phyloP scores from a whole-genome alignment of 805 yeast genomes.

The Starmera pachycereana region DNA sequence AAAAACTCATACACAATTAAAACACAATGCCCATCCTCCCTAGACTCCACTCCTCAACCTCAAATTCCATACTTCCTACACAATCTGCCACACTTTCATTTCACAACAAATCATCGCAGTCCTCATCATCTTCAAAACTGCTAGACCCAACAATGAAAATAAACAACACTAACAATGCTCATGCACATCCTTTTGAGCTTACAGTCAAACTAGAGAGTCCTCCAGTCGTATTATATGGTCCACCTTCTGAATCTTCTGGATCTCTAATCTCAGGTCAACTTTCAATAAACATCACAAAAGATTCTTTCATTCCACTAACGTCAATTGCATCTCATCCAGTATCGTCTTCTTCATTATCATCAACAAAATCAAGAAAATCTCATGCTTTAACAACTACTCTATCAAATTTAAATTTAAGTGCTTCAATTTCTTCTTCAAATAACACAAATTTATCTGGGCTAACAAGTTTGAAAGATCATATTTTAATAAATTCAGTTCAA shows the following conservation, averaged over 20 bases:
- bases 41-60: conserved; percentile 14
- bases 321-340: conserved; percentile 3
- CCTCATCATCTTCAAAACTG: not conserved
- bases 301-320: conserved; percentile 8
- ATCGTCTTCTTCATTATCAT: conserved; percentile 10
- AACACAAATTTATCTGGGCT: conserved; percentile 16
- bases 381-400: conserved; percentile 14
- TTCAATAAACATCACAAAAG: conserved; percentile 38
- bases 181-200: conserved; percentile 32
- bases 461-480: conserved; percentile 27
- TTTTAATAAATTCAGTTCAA: conserved; percentile 47
- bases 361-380: conserved; percentile 12
- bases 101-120: not conserved
- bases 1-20: too few species aligned
- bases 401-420: conserved; percentile 10
- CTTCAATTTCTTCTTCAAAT: conserved; percentile 2
- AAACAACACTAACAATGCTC: conserved; percentile 14
- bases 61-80: conserved; percentile 1
- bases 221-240: conserved; percentile 80
- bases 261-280: conserved; percentile 77
- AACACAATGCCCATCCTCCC: conserved; percentile 14
- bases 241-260: conserved; percentile 71
- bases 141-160: not conserved
- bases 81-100: not conserved
- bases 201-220: conserved; percentile 76